These are phyloP conservation scores for Glycine soja DNA, from an alignment of 306 rosid species.

Conservation along the genomic window DNA sequence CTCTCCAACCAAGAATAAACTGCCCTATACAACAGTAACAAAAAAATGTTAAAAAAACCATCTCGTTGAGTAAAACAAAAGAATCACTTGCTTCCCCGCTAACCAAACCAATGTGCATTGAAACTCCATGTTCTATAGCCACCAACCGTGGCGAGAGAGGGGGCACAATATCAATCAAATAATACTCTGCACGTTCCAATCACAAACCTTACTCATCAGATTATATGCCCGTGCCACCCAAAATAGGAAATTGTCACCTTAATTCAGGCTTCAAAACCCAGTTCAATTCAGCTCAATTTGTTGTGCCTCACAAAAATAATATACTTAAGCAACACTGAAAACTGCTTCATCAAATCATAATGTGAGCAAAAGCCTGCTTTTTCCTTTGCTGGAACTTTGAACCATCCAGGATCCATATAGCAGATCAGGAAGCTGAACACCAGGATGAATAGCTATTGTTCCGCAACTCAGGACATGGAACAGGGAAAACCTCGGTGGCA, in stretches of 20 bases:
- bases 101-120: slow-evolving; percentile 25
- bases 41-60: background rate
- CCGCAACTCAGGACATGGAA: slow-evolving; percentile 74
- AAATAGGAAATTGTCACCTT: background rate
- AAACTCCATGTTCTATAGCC: slow-evolving; percentile 34
- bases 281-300: background rate
- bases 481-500: slow-evolving; percentile 71
- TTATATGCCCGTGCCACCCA: slow-evolving; percentile 21
- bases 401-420: background rate
- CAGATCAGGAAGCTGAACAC: slow-evolving; percentile 55
- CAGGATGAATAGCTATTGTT: slow-evolving; percentile 52
- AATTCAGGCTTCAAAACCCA: slow-evolving; percentile 27
- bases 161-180: slow-evolving; percentile 36
- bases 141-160: slow-evolving; percentile 12
- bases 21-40: slow-evolving; percentile 33
- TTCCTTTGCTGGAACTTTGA: background rate
- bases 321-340: slow-evolving; percentile 31
- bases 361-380: background rate
- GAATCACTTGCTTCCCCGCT: slow-evolving; percentile 25
- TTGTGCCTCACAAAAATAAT: slow-evolving; percentile 14
- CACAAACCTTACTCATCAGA: slow-evolving; percentile 30
- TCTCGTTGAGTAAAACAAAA: background rate
- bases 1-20: slow-evolving; percentile 8
- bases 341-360: slow-evolving; percentile 28
- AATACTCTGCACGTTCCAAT: slow-evolving; percentile 31